These are phyloP conservation scores for Marasmius oreades DNA, from an alignment of 1,284 basidiomycete species.

Conservation along the genomic window DNA sequence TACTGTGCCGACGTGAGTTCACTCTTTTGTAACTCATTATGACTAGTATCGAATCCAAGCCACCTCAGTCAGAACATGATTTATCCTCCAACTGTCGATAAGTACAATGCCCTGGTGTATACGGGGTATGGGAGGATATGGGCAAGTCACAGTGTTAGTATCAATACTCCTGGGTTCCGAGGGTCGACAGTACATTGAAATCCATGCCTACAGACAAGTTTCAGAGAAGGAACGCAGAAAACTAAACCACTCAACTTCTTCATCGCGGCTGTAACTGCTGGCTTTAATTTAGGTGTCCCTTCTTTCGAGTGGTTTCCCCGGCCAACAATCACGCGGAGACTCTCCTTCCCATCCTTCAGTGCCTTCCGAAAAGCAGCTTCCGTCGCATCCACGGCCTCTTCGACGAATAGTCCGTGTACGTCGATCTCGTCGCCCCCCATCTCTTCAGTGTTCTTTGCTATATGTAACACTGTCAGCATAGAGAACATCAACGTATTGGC, in stretches of 20 bases:
- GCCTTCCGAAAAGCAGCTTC: conserved; percentile 61
- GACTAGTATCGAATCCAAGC: too few relatives aligned
- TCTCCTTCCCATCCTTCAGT: conserved; percentile 46
- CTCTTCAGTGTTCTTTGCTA: conserved; percentile 17
- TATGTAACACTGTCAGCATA: not conserved
- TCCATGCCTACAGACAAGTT: conserved; percentile 5
- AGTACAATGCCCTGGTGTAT: too few relatives aligned
- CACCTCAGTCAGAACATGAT: too few relatives aligned
- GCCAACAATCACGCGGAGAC: conserved; percentile 74
- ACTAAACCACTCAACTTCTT: conserved; percentile 36
- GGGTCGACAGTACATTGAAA: conserved; percentile 9
- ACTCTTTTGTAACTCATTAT: too few relatives aligned
- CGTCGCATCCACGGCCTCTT: conserved; percentile 62
- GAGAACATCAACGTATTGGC: not conserved
- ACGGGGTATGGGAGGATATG: too few relatives aligned
- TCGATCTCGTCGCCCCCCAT: conserved; percentile 52
- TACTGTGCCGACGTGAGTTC: too few relatives aligned
- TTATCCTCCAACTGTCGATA: too few relatives aligned
- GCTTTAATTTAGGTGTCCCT: conserved; percentile 70
- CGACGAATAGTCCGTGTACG: conserved; percentile 72
- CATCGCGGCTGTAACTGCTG: conserved; percentile 68
- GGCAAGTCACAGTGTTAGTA: not conserved
- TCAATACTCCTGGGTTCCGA: conserved; percentile 6
- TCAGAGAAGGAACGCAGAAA: not conserved
- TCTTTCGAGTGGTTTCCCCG: conserved; percentile 72